Evolutionary conservation across 2,329 filamentous ascomycete genomes (phyloP), one percentile per base, ranked within the genome.

Genomic region (Sporothrix mexicana): DNA sequence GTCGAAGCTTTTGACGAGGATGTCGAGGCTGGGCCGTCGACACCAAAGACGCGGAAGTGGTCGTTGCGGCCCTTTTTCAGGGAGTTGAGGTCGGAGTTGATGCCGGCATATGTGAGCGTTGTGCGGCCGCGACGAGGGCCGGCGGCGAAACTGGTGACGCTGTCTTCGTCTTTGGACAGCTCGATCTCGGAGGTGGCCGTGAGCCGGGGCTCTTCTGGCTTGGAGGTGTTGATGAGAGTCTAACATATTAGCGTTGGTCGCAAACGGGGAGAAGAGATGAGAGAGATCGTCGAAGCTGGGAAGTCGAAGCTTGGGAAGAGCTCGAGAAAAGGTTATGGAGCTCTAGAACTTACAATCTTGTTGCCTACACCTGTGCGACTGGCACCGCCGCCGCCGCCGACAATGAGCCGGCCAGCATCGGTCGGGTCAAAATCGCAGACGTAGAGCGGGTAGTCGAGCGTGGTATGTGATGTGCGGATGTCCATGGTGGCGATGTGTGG

Each of bases 341-440:
- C 13, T 13, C 17, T 25, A 4, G 7, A 10, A 84, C 90, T 79
- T 83, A 92, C 92, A 78, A 97, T 94, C 82, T 94, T 94, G 85
- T 97, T 97, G 72, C 91, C 90, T 25, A 97, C 93, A 61, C 94
- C 94, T 76, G 89, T 94, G 76, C 90, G 89, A 67, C 92, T 90
- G 76, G 93, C 90, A 69, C 95, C 95, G 76, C 95, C 95, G 74
- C 95, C 95, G 70, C 95, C 95, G 74, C 92, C 94, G 51, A 97
- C 93, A 9, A 97, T 84, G 30, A 98, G 85, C 75, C 91, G 90
- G 75, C 88, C 88, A 74, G 91, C 87, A 83, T 97, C 90, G 78
- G 91, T 88, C 69, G 92, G 93, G 79, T 97, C 94, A 81, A 97
- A 98, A 79, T 94, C 94, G 80, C 94, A 92, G 72, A 92, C 90